Base-by-base conservation (phyloP, 2,329 filamentous ascomycete genomes). In the Berkeleyomyces basicola region DNA sequence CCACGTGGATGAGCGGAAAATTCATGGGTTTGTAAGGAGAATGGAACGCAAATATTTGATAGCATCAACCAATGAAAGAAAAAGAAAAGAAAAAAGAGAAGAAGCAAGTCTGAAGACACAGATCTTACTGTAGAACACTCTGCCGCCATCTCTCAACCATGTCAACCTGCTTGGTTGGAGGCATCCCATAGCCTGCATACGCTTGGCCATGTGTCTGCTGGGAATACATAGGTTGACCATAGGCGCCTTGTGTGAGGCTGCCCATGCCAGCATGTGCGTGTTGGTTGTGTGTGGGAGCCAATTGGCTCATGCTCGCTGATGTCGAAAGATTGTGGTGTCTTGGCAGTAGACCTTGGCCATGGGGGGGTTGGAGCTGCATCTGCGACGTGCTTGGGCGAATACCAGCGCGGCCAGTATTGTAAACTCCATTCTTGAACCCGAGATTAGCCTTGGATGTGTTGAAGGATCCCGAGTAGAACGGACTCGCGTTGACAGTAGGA, bases 351-450 rank as follows among this genome's bases (percentile, higher is more conserved):
- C 51, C 33, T 55, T 6, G 3, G 3, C 60, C 57, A 31, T 63
- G 37, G 7, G 31, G 40, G 10, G 40, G n/a, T 3, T 49, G 59
- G 39, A 44, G 59, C 37, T 58, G 55, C 59, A 61, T 40, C 36
- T 58, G 57, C 6, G 53, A 51, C 33, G 40, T 58, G 51, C 47
- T 53, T 33, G 40, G 67, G 7, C 68, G 68, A 16, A 65, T 59
- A 3, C 59, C 66, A 14, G 79, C 4, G 74, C 79, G 11, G 68
- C 78, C 79, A 61, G 82, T 78, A 67, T 83, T 82, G 68, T 79
- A 82, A n/a, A 73, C 71, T 2, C 81, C 80, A 23, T 76, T 74
- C 66, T 75, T 73, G 68, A 74, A 83, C 0, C 78, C 79, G 11
- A 47, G 42, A 9, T 47, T 58, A 9, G 39, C 78, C 76, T 0